A percentile compares a stretch with the other conserved stretches of the same genome.
phyloP scores from a whole-genome alignment of 208 protist genomes.

The Crithidia brevicula region DNA sequence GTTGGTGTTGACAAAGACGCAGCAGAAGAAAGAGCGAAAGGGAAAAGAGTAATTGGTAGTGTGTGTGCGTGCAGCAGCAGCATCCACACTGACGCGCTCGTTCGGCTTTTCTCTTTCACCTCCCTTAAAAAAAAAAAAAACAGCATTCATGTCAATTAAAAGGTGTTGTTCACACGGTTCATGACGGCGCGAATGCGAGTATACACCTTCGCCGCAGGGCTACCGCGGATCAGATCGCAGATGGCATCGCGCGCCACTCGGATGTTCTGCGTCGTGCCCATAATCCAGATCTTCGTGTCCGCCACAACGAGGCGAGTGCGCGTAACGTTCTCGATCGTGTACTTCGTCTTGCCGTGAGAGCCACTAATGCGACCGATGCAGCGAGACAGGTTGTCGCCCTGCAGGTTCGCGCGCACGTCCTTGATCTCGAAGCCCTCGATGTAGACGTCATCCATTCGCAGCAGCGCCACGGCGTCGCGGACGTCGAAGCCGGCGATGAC shows the following conservation, averaged over 20 bases:
- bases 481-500: slow-evolving; percentile 97
- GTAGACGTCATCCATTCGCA: slow-evolving; percentile 99
- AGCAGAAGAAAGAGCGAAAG: slow-evolving; percentile 6
- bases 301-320: slow-evolving; percentile 99
- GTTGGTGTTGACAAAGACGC: background rate
- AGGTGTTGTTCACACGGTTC: slow-evolving; percentile 95
- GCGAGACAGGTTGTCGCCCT: slow-evolving; percentile 94
- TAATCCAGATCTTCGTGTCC: slow-evolving; percentile 98
- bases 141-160: no score
- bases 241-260: slow-evolving; percentile 97
- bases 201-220: slow-evolving; percentile 97
- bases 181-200: slow-evolving; percentile 96
- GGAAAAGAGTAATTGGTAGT: background rate
- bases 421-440: slow-evolving; percentile 99
- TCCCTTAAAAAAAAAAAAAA: no score
- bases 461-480: slow-evolving; percentile 98
- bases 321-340: slow-evolving; percentile 99
- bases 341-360: slow-evolving; percentile 99
- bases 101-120: no score
- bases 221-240: slow-evolving; percentile 98
- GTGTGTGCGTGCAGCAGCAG: background rate
- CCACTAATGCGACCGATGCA: slow-evolving; percentile 99
- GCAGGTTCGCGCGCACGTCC: slow-evolving; percentile 94
- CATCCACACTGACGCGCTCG: background rate
- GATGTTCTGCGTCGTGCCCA: slow-evolving; percentile 99